These are phyloP conservation scores for Saururus chinensis DNA, from an alignment of 164 flowering plant species.

Conservation along the genomic window DNA sequence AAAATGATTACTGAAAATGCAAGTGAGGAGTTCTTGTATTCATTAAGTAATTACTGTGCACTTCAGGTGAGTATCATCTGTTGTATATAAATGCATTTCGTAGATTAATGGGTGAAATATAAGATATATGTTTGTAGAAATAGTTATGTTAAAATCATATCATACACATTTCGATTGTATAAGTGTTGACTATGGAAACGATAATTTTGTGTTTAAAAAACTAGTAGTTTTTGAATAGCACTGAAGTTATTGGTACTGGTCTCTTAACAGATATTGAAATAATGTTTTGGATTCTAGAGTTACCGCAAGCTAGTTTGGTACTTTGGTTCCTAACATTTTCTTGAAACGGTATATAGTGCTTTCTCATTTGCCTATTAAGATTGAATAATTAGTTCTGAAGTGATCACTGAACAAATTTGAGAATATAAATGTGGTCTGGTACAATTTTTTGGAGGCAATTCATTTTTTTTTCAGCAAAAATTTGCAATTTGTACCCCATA, in stretches of 20 bases:
- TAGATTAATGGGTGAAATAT: too few relatives aligned
- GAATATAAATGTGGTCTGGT: neutral
- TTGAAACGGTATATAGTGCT: neutral
- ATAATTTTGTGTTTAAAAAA: too few relatives aligned
- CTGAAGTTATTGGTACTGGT: too few relatives aligned
- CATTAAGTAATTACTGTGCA: slow-evolving; percentile 92
- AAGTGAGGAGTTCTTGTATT: slow-evolving; percentile 85
- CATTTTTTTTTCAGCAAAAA: too few relatives aligned
- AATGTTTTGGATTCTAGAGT: too few relatives aligned
- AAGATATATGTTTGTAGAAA: too few relatives aligned
- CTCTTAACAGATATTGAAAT: too few relatives aligned
- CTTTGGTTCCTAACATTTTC: too few relatives aligned
- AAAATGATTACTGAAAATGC: slow-evolving; percentile 95
- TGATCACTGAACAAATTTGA: neutral
- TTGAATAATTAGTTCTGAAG: neutral
- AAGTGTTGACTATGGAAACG: too few relatives aligned
- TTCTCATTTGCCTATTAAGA: neutral
- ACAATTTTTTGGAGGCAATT: neutral
- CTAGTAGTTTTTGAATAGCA: too few relatives aligned
- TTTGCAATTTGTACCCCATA: neutral
- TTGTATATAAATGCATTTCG: neutral
- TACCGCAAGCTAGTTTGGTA: too few relatives aligned
- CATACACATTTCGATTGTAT: neutral
- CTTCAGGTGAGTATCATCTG: slow-evolving; percentile 56
- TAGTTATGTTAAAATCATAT: too few relatives aligned